Base-by-base conservation (phyloP, 768 basidiomycete species). In the Rhizopogon rudus region DNA sequence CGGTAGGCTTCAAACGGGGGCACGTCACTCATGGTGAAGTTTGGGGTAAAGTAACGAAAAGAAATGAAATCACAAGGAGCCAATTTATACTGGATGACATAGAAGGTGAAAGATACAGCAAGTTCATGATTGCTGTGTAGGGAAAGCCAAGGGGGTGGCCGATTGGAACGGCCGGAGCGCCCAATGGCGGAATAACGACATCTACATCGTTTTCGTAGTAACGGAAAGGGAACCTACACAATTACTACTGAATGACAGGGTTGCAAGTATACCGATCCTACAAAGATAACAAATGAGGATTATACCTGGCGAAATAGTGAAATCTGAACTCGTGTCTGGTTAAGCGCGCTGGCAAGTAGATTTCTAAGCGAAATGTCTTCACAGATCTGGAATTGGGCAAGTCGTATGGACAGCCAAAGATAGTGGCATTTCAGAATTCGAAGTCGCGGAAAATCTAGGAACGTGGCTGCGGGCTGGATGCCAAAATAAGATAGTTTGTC, bases 81-180 rank as follows among this genome's bases (percentile, higher is more conserved):
- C 10, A n/a, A 20, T 48, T 49, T 45, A 45, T 45, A 45, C 41
- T 8, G 16, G 28, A 31, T 20, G 44, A 31, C 31, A 48, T 20
- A 14, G 29, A 33, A 33, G 6, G 25, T 17, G 6, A 6, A 33
- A 14, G 20, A 48, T 49, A 49, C 46, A 49, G 33, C 33, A 46
- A 46, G 45, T 33, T 5, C n/a, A n/a, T 35, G 13, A 20, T 49
- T 49, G 46, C 46, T 49, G 46, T 49, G 46, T 14, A 35, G 46
- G 40, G 35, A 4, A 40, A 49, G 46, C 46, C 46, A 49, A 49
- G 46, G 46, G 33, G 46, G 46, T 49, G 46, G 46, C 46, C 7
- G 33, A 22, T 49, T 49, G 8, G n/a, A 22, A 33, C 33, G 20
- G 48, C 48, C 35, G 35, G 20, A 25, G 35, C 33, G 33, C 20